Evolutionary conservation across 495 filamentous ascomycete species (phyloP), one percentile per base, ranked within the genome.

Genomic region (Stereocaulon alpinum): DNA sequence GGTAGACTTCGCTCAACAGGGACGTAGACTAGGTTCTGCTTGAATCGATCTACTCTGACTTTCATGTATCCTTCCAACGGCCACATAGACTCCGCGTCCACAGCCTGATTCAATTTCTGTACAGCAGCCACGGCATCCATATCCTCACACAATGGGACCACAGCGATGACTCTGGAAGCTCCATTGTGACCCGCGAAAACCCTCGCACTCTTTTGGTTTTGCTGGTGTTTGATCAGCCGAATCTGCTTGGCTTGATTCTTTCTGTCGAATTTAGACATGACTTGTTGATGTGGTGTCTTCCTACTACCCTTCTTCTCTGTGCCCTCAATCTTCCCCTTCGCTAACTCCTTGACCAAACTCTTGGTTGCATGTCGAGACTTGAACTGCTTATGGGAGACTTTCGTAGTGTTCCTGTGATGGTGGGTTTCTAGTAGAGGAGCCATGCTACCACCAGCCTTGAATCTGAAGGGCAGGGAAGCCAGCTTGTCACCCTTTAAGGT

Each of bases 241-340:
- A 82, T 82, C 75, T 98, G 93, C 66, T 89, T 89, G 49, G 88
- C 87, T 75, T 92, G 89, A 72, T 98, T 96, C 66, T 88, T 81
- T 40, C 93, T 86, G 73, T 95, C 89, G 71, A 98, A 76, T 73
- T 96, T 98, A 40, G 91, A 95, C 88, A 95, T 94, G 69, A 95
- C 79, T 74, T 95, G 89, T 69, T 97, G 94, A 71, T 96, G 89
- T 60, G 87, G 87, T 44, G 91, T 95, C 72, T 88, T 94, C 60
- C 92, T 85, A 61, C 75, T 76, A 41, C 83, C 81, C 68, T 73
- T 86, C 64, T 69, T 72, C 67, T 59, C 62, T 60, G 64, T 63
- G 56, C 65, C 66, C 69, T 86, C 82, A 44, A 86, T 72, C 70
- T 86, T 88, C 65, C 85, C 93, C 76, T 96, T 96, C 12, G 82